phyloP scores from a whole-genome alignment of 2,329 filamentous ascomycete genomes.

The Colletotrichum paranaense region DNA sequence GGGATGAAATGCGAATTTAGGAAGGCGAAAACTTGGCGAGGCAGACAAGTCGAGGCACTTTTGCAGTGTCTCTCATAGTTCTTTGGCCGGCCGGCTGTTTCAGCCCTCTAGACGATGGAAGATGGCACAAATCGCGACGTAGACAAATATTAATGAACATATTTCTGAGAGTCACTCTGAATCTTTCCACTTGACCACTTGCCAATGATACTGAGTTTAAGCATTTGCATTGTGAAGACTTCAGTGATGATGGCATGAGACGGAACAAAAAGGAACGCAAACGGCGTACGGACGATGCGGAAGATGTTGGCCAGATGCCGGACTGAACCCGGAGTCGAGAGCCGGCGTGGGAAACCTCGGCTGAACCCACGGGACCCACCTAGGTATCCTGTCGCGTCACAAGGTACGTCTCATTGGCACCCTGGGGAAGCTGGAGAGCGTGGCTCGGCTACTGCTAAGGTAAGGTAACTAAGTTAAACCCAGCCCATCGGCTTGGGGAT shows the following conservation, averaged over 20 bases:
- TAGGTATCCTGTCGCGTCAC: constrained; percentile 13
- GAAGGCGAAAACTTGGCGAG: constrained; percentile 26
- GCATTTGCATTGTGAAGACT: no score
- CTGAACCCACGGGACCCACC: constrained; percentile 9
- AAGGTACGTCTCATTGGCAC: constrained; percentile 6
- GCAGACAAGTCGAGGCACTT: constrained; percentile 27
- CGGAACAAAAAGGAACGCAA: neutral
- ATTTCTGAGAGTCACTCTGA: constrained; percentile 29
- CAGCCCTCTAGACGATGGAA: constrained; percentile 34
- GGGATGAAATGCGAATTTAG: constrained; percentile 30
- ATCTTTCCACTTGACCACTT: no score
- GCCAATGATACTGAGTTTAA: no score
- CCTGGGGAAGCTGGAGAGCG: neutral
- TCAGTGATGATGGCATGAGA: neutral
- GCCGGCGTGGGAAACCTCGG: constrained; percentile 18
- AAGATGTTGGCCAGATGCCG: neutral
- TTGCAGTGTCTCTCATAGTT: constrained; percentile 30
- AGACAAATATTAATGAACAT: constrained; percentile 53
- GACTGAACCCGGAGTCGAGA: neutral
- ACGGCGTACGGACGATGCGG: neutral
- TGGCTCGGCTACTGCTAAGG: neutral
- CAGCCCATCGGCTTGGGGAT: neutral
- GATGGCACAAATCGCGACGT: constrained; percentile 41
- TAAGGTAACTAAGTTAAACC: neutral
- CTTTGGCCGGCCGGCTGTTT: constrained; percentile 31